Percentiles rank a stretch among this genome's conserved stretches.
These are phyloP conservation scores for Peltaster fructicola DNA, from an alignment of 2,329 filamentous ascomycete species.

Conservation along the genomic window DNA sequence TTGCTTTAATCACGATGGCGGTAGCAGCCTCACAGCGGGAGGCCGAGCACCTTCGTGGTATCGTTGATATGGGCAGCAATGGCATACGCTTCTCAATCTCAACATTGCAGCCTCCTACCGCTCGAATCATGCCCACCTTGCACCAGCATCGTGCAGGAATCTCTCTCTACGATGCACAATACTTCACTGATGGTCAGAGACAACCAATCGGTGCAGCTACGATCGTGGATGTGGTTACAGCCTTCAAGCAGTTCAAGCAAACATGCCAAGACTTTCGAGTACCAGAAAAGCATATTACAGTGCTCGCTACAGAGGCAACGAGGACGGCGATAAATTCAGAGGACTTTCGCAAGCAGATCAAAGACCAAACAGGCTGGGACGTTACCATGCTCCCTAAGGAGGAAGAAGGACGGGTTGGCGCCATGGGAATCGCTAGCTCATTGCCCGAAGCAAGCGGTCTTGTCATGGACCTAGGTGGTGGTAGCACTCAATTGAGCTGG, in stretches of 20 bases:
- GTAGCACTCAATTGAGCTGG: constrained; percentile 54
- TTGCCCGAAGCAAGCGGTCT: constrained; percentile 54
- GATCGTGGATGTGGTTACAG: constrained; percentile 47
- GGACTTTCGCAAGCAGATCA: constrained; percentile 49
- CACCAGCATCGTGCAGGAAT: constrained; percentile 66
- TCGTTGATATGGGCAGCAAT: constrained; percentile 42
- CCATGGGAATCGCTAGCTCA: constrained; percentile 64
- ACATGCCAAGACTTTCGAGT: constrained; percentile 57
- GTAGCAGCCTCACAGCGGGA: constrained; percentile 3
- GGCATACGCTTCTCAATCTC: constrained; percentile 87
- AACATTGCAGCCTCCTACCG: constrained; percentile 50
- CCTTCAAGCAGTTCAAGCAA: constrained; percentile 51
- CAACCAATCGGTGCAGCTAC: constrained; percentile 39
- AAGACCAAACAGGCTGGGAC: constrained; percentile 43
- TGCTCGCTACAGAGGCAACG: constrained; percentile 81
- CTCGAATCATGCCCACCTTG: constrained; percentile 57
- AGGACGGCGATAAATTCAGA: constrained; percentile 58
- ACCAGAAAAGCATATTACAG: constrained; percentile 43
- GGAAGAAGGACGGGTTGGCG: constrained; percentile 68
- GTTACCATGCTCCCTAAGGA: constrained; percentile 59
- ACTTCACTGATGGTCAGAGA: constrained; percentile 19
- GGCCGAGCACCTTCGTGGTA: constrained; percentile 13
- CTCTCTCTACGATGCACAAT: constrained; percentile 70
- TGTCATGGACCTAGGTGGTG: constrained; percentile 75
- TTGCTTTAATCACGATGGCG: no score